Evolutionary conservation across 139 green algal species (phyloP), one percentile per base, ranked within the genome.

Genomic region (Prasinococcaceae sp.): DNA sequence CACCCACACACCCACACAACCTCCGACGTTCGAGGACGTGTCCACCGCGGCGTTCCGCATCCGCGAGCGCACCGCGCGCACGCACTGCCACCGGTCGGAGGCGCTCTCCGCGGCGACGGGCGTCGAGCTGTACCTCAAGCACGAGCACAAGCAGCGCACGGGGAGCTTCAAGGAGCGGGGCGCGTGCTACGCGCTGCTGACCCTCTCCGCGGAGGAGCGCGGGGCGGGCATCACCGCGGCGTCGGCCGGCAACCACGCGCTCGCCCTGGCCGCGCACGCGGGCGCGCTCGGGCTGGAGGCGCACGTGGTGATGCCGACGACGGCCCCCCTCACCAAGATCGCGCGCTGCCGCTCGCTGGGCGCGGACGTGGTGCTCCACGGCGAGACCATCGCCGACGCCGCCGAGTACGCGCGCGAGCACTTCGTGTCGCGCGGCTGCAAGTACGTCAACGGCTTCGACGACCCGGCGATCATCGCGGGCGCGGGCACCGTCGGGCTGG

Each of bases 381-480:
- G 60, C 6, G 36, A 51, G 10, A 62, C 43, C 43, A 58, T 61
- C 38, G 51, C 52, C 14, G 60, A 68, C 14, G 52, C 50, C 24
- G 42, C 45, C 19, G 16, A 26, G 30, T 44, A 59, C 32, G 60
- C 51, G 20, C 19, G 16, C 14, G 36, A 54, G 40, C 24, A n/a
- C 3, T 53, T 35, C 24, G 59, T 43, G 1, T 37, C 38, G 3
- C 17, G 61, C 5, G 33, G 32, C 19, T 26, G 61, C 25, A 68
- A 39, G 17, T 68, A 68, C 51, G 61, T 68, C 60, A 60, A 68
- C 51, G 50, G 50, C 2, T 68, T 61, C 30, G 60, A 68, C 28
- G 52, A 68, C 37, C 54, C 54, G 17, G 25, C 48, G 23, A 60
- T 68, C 50, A 58, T 68, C 16, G 36, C 60, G 2, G 60, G 47